Conservation (phyloP, 192 early-diverging fungal genomes). For the Backusella mclennaniae region DNA sequence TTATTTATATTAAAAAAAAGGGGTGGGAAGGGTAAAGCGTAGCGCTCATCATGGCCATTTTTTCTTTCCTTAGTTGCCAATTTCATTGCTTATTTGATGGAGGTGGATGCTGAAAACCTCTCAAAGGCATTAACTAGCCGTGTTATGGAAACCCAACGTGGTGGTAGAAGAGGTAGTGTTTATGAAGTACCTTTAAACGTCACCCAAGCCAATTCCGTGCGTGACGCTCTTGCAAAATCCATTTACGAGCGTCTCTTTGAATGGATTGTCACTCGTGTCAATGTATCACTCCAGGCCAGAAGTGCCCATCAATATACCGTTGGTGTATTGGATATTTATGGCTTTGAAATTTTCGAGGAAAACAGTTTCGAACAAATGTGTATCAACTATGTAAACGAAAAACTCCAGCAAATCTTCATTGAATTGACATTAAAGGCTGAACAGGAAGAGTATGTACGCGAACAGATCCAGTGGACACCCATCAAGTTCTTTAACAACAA, state of each 20-base stretch:
- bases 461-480: conserved; percentile 98
- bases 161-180: conserved; percentile 69
- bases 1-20: not conserved
- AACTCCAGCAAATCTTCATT: conserved; percentile 98
- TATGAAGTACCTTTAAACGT: conserved; percentile 90
- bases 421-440: conserved; percentile 97
- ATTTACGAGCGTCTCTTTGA: conserved; percentile 95
- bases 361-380: conserved; percentile 99
- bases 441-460: conserved; percentile 96
- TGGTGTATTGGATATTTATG: conserved; percentile 98
- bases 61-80: conserved; percentile 46
- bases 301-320: conserved; percentile 64
- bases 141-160: conserved; percentile 74
- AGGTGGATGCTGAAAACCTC: conserved; percentile 57
- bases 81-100: conserved; percentile 75
- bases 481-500: conserved; percentile 99
- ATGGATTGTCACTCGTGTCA: conserved; percentile 96
- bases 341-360: conserved; percentile 94
- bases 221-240: conserved; percentile 93
- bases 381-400: conserved; percentile 99
- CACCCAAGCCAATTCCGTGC: conserved; percentile 83
- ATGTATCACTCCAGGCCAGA: conserved; percentile 76
- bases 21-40: not conserved
- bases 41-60: not conserved
- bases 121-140: conserved; percentile 67